Base-by-base conservation (phyloP, 2,329 filamentous ascomycete species). In the Colletotrichum spaethianum region DNA sequence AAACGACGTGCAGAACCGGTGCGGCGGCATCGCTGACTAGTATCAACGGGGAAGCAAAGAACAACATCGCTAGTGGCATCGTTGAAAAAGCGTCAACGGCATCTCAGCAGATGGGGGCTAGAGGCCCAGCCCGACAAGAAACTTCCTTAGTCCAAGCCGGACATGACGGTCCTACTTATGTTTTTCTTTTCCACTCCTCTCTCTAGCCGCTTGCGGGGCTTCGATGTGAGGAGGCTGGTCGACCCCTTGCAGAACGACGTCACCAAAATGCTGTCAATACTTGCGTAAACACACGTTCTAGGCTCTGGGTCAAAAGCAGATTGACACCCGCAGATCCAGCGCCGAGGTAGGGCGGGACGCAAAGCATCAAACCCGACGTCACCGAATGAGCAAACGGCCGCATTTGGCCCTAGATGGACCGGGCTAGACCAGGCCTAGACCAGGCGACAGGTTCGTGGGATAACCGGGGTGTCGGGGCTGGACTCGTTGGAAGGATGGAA, bases 351-450 rank as follows among this genome's bases (percentile, higher is more conserved):
- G 59, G 42, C 20, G 12, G 23, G 57, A 46, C 3, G 40, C 6
- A 31, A 61, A 62, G 36, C 44, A 50, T 36, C 44, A 62, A 9
- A 61, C 40, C 33, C n/a, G n/a, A n/a, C n/a, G n/a, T n/a, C n/a
- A n/a, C n/a, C n/a, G n/a, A n/a, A n/a, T n/a, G n/a, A n/a, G n/a
- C n/a, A n/a, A n/a, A n/a, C n/a, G n/a, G n/a, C n/a, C n/a, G n/a
- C n/a, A 38, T 31, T 20, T 20, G 44, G 44, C 14, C 28, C 60
- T 12, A 52, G 46, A 52, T 40, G 60, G 60, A 63, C n/a, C n/a
- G n/a, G n/a, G n/a, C n/a, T n/a, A n/a, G n/a, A n/a, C 60, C 44
- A 40, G 44, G 60, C 20, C 60, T 40, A 31, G 60, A 63, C 6
- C 23, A 40, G 12, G 18, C 46, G 26, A 31, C 38, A 28, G 31